Evolutionary conservation across 2,329 filamentous ascomycete species (phyloP), one percentile per base, ranked within the genome.

Genomic region (Curvularia verruculosa): DNA sequence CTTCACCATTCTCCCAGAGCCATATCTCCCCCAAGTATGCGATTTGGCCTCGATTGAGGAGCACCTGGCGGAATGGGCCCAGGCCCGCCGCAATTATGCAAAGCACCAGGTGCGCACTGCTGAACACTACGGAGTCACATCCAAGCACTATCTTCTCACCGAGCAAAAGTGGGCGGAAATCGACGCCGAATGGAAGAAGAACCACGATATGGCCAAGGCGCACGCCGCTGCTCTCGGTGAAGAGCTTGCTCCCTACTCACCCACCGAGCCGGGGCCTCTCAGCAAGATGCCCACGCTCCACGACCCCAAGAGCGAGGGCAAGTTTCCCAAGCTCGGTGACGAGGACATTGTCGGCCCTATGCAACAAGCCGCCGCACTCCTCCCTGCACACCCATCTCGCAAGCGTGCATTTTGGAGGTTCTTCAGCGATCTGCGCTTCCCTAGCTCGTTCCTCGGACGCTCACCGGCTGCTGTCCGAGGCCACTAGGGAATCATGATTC

Each of bases 261-360:
- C 63, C 67, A 78, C 73, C 68, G 83, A 78, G 72, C 82, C 70
- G 31, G 79, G 83, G 56, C 80, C 87, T 28, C 82, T 88, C 40
- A 85, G 85, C 57, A 85, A 85, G 54, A 86, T 92, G 62, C 89
- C 89, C 0, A 83, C 85, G 24, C 84, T 93, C 65, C 81, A 88
- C 60, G 87, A 90, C 71, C 82, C 88, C 54, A 76, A 83, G 75
- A 79, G 81, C 71, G 84, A 89, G 60, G 89, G 90, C 71, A 96
- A 97, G 76, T 97, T 96, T 69, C 92, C 92, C 23, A 87, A 89
- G 66, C 85, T 94, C 29, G 92, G 92, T 50, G 92, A 96, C 69
- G 89, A 93, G 67, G 93, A 96, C 75, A 96, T 97, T 72, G 92
- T 97, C 43, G 93, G 93, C 1, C 93, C 93, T 6, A 96, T 97